Base-by-base conservation (phyloP, 2,329 filamentous ascomycete genomes). In the Gnomoniopsis sp. region DNA sequence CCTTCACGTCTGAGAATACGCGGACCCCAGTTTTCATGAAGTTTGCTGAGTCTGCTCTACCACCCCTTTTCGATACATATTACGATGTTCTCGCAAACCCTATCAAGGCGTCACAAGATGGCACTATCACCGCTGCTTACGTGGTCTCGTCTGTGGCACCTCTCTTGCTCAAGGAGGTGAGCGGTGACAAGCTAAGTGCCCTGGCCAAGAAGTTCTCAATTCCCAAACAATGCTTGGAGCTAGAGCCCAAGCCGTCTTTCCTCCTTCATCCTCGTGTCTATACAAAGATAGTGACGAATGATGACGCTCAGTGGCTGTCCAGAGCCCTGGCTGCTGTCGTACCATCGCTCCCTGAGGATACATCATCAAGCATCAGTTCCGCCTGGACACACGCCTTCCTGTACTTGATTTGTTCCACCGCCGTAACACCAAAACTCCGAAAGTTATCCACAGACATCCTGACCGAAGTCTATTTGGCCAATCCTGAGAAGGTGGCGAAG, bases 301-400 rank as follows among this genome's bases (percentile, higher is more conserved):
- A 93, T 55, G 95, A 99, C 66, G 77, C 92, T 21, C 79, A 77
- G 55, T 97, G 95, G 90, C 82, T 90, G 53, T 77, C 87, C 46
- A 84, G 86, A 63, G 88, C 91, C 33, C 77, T 98, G 51, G 76
- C 82, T 17, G 82, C 86, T 26, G 75, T 88, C 17, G 81, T 86
- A 17, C 70, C 78, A 17, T 77, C 79, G 19, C 71, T 92, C 3
- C 74, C 76, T 14, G 77, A 82, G 30, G 75, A 79, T 14, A 70
- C 76, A 3, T 67, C 71, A 7, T 75, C 76, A 15, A 74, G 82
- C 11, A 77, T 83, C n/a, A 80, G 81, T 61, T 74, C 84, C 55
- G 85, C 87, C 17, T 99, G 93, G 95, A 87, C 90, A 15, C 90
- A 96, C 67, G 87, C 89, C 2, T 84, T 93, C 59, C 86, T 97